Evolutionary conservation across 2,329 filamentous ascomycete species (phyloP).

Genomic region (Allantophomopsis cytisporea): DNA sequence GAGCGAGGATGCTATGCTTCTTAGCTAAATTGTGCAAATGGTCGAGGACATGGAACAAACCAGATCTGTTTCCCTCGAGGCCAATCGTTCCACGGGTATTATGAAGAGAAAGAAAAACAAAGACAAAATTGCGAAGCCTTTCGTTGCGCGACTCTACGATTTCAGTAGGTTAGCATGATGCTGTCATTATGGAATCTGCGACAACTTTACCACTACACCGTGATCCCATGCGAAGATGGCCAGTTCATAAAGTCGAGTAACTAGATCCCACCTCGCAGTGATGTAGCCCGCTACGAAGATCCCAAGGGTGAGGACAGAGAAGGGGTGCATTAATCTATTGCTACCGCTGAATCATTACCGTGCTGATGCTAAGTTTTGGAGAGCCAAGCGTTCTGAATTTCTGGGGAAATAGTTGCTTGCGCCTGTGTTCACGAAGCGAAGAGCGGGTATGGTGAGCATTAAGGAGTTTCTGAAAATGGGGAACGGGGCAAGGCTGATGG

Average conservation of each 20-base stretch:
- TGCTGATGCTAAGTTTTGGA: slow-evolving; percentile 3
- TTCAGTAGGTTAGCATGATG: background rate
- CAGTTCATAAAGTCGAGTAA: slow-evolving; percentile 92
- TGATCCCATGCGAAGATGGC: slow-evolving; percentile 97
- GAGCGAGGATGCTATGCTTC: slow-evolving; percentile 63
- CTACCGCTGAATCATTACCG: slow-evolving; percentile 12
- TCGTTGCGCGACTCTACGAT: slow-evolving; percentile 63
- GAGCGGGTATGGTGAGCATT: background rate
- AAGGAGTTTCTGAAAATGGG: too few species aligned
- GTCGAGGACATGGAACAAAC: slow-evolving; percentile 35
- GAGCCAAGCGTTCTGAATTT: too few species aligned
- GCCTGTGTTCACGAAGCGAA: slow-evolving; percentile 6
- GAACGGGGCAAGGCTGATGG: too few species aligned
- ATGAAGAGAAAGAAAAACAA: slow-evolving; percentile 75
- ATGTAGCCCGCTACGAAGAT: slow-evolving; percentile 99
- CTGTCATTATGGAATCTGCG: too few species aligned
- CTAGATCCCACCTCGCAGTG: slow-evolving; percentile 96
- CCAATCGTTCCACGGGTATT: slow-evolving; percentile 73
- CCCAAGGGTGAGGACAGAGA: slow-evolving; percentile 86
- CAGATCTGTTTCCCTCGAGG: slow-evolving; percentile 64
- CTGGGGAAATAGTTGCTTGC: background rate
- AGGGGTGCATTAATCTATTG: slow-evolving; percentile 69
- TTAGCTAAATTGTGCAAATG: background rate
- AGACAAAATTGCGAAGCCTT: slow-evolving; percentile 73
- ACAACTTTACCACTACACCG: slow-evolving; percentile 70